phyloP scores from a whole-genome alignment of 1,284 basidiomycete genomes.

The Pulveroboletus sp. region DNA sequence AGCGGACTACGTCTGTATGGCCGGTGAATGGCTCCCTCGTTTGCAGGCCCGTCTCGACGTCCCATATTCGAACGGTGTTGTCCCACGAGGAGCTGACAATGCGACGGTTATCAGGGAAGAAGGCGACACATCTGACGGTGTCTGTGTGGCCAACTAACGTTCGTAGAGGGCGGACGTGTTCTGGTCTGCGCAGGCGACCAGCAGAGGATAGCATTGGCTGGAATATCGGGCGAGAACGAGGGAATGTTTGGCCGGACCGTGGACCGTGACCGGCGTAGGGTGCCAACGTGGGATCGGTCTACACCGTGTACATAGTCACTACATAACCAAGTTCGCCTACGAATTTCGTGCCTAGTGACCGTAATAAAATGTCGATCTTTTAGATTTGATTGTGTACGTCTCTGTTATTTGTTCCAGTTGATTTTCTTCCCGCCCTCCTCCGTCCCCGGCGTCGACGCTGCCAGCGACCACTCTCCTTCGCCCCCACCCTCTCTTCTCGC shows the following conservation, averaged over 20 bases:
- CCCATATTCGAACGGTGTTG: constrained; percentile 34
- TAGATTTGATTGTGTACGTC: no score
- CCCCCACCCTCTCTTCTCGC: no score
- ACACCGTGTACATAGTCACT: neutral
- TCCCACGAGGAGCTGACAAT: constrained; percentile 35
- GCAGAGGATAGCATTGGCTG: constrained; percentile 32
- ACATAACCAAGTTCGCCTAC: neutral
- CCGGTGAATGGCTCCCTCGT: constrained; percentile 22
- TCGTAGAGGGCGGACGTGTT: constrained; percentile 32
- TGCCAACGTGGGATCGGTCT: constrained; percentile 1
- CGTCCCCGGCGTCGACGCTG: no score
- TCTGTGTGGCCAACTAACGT: constrained; percentile 30
- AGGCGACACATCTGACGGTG: constrained; percentile 33
- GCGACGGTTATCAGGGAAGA: constrained; percentile 32
- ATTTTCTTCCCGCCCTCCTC: neutral
- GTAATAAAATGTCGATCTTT: neutral
- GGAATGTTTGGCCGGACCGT: no score
- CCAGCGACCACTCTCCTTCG: no score
- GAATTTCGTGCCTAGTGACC: no score
- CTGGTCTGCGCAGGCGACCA: constrained; percentile 28
- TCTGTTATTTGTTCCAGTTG: neutral
- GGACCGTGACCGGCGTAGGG: neutral
- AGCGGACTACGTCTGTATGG: constrained; percentile 36
- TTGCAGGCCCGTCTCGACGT: constrained; percentile 23
- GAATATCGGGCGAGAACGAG: no score